Base-by-base conservation (phyloP, 2,329 filamentous ascomycete species). In the Verticillium tricorpus region DNA sequence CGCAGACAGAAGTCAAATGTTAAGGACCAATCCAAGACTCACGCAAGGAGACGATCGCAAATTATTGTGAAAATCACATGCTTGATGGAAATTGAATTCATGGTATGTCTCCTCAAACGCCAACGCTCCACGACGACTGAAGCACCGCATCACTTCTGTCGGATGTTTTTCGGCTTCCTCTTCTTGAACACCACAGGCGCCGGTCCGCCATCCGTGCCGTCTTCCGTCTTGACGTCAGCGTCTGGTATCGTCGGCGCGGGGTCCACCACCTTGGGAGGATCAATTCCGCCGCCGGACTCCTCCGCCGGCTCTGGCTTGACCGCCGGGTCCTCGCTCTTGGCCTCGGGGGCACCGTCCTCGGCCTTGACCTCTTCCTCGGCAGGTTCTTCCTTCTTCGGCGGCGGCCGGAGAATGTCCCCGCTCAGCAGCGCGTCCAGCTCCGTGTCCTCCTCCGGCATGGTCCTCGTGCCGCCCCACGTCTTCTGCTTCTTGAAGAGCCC, bases 121-220 rank as follows among this genome's bases (percentile, higher is more conserved):
- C 40, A 50, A 25, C 22, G 40, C 19, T 37, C 35, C 35, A 28
- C 28, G 28, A 28, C 28, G 6, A 28, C 4, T 28, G 28, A 28
- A 28, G 28, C 28, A 28, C 28, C 1, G 28, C 56, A 12, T 77
- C 69, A 88, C 71, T 84, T 88, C 67, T 87, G 83, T 22, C 86
- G 82, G 39, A 87, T 80, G 58, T 82, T 84, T 78, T 87, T 89
- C 15, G 86, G 80, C 70, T 92, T 94, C 60, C 91, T 80, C 77
- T 93, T 93, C 77, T 93, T 94, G 76, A 94, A 95, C 3, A 92
- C 78, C 2, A 92, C 82, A 2, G 82, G 78, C 2, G 83, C 80
- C 12, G 78, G 70, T 2, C 72, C 59, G 25, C 65, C 68, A 34
- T 67, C 65, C 19, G 58, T 67, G 2, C 65, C 70, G 5, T 69